phyloP scores from a whole-genome alignment of 176 grass and related monocot genomes.

The Olyra latifolia region DNA sequence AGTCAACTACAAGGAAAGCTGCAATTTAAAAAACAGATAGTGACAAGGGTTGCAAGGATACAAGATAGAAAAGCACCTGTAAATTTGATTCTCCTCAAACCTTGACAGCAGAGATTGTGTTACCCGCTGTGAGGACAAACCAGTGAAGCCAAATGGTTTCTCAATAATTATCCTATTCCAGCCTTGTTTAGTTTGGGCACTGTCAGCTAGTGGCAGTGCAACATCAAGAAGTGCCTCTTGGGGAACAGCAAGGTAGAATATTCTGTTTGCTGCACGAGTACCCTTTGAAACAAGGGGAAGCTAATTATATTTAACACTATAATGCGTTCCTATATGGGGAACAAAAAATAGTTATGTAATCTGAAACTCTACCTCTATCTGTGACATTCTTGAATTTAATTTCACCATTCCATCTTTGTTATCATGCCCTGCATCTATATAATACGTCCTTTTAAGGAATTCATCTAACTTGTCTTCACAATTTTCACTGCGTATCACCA shows the following conservation, averaged over 20 bases:
- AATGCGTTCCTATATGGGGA: neutral
- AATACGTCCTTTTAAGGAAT: constrained; percentile 81
- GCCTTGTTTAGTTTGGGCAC: constrained; percentile 59
- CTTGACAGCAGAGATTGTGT: constrained; percentile 75
- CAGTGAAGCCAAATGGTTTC: constrained; percentile 96
- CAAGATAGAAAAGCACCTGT: constrained; percentile 58
- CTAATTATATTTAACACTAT: neutral
- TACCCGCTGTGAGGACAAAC: constrained; percentile 57
- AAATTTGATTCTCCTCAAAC: constrained; percentile 88
- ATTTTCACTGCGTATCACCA: constrained; percentile 71
- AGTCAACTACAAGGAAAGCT: neutral
- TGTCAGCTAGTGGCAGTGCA: constrained; percentile 66
- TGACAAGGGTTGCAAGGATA: constrained; percentile 28
- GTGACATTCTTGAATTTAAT: constrained; percentile 71
- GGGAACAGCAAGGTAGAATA: constrained; percentile 97
- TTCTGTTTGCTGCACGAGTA: constrained; percentile 69
- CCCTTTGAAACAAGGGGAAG: constrained; percentile 44
- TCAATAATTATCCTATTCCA: constrained; percentile 99
- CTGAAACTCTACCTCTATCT: constrained; percentile 65
- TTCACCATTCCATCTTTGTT: constrained; percentile 85
- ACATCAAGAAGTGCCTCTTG: constrained; percentile 94
- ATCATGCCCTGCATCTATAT: constrained; percentile 80
- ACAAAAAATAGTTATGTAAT: neutral
- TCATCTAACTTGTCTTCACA: constrained; percentile 81
- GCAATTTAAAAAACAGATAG: neutral